Evolutionary conservation across 2,329 filamentous ascomycete genomes (phyloP).

Genomic region (Paecilomyces sp.): DNA sequence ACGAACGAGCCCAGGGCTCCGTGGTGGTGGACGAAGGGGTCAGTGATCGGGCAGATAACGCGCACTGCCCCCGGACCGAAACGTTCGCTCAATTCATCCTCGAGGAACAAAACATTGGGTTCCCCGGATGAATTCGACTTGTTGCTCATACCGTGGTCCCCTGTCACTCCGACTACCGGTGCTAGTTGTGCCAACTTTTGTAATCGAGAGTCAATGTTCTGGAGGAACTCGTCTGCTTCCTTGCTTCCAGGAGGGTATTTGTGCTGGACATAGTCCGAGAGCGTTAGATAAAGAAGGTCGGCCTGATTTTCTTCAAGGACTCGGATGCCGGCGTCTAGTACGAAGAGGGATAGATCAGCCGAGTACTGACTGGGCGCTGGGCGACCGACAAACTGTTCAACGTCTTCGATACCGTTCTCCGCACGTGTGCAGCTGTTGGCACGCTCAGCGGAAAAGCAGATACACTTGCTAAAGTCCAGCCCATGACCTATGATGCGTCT

Average conservation of each 20-base stretch:
- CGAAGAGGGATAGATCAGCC: slow-evolving; percentile 37
- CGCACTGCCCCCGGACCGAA: slow-evolving; percentile 24
- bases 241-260: slow-evolving; percentile 31
- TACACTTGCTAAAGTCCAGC: slow-evolving; percentile 15
- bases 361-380: slow-evolving; percentile 35
- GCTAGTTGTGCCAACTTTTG: slow-evolving; percentile 25
- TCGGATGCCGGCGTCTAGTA: slow-evolving; percentile 38
- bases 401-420: slow-evolving; percentile 28
- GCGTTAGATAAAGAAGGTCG: slow-evolving; percentile 38
- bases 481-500: slow-evolving; percentile 33
- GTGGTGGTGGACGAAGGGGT: slow-evolving; percentile 39
- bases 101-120: slow-evolving; percentile 34
- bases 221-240: slow-evolving; percentile 33
- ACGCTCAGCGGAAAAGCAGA: slow-evolving; percentile 32
- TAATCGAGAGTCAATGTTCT: slow-evolving; percentile 25
- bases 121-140: slow-evolving; percentile 27
- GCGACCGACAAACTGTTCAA: slow-evolving; percentile 32
- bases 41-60: slow-evolving; percentile 40
- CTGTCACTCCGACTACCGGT: slow-evolving; percentile 33
- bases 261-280: slow-evolving; percentile 42
- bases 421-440: slow-evolving; percentile 21
- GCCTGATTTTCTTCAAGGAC: slow-evolving; percentile 31
- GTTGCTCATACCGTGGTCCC: slow-evolving; percentile 39
- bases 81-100: slow-evolving; percentile 27
- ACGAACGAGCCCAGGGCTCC: slow-evolving; percentile 38